Evolutionary conservation across 345 rosid species (phyloP).

Genomic region (Odontarrhena argentea): DNA sequence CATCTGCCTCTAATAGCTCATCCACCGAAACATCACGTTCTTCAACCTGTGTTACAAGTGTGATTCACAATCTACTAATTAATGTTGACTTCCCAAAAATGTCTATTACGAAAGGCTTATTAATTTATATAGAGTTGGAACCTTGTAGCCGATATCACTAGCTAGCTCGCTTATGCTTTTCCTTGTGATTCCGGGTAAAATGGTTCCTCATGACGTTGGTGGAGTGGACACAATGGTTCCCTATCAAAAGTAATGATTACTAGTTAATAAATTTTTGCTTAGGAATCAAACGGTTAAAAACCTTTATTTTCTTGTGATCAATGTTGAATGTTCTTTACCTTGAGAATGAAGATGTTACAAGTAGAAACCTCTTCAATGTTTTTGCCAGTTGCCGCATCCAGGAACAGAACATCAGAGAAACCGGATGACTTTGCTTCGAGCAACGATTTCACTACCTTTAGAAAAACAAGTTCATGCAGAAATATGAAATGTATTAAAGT

Average conservation of each 20-base stretch:
- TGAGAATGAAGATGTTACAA: constrained; percentile 59
- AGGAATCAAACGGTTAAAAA: too few species aligned
- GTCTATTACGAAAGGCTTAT: too few species aligned
- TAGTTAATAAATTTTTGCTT: too few species aligned
- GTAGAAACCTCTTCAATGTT: constrained; percentile 66
- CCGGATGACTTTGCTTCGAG: constrained; percentile 63
- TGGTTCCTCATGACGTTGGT: constrained; percentile 70
- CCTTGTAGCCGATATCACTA: constrained; percentile 67
- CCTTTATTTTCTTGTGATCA: background rate
- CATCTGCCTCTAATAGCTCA: constrained; percentile 67
- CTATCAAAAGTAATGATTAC: constrained; percentile 39
- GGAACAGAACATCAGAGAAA: constrained; percentile 59
- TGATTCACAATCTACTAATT: background rate
- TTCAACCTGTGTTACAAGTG: constrained; percentile 12
- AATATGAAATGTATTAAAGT: background rate
- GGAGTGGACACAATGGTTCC: constrained; percentile 69
- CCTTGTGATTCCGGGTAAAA: constrained; percentile 85
- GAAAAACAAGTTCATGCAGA: background rate
- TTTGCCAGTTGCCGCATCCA: constrained; percentile 56
- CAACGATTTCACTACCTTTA: constrained; percentile 50
- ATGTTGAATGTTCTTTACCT: constrained; percentile 42
- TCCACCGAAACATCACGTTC: constrained; percentile 36
- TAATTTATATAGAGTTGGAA: too few species aligned
- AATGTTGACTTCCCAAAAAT: too few species aligned
- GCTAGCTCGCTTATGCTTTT: constrained; percentile 86